These are phyloP conservation scores for Coemansia sp. DNA, from an alignment of 192 early-diverging fungal species.

Conservation along the genomic window DNA sequence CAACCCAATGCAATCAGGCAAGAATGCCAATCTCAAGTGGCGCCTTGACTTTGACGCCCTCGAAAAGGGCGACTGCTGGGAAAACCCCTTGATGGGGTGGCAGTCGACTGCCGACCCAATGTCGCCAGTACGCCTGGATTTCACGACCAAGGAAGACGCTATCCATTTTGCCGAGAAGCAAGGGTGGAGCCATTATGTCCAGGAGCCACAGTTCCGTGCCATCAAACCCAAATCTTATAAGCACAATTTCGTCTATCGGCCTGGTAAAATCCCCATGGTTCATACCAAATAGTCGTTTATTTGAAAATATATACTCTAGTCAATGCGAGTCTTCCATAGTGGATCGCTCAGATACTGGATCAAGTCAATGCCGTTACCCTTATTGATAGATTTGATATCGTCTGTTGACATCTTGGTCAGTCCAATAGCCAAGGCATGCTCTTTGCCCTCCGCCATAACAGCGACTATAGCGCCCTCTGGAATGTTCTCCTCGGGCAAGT, in stretches of 20 bases:
- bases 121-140: constrained; percentile 82
- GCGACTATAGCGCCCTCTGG: constrained; percentile 76
- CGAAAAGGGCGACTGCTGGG: constrained; percentile 79
- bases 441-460: constrained; percentile 94
- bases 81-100: constrained; percentile 96
- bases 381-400: constrained; percentile 91
- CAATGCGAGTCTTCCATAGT: constrained; percentile 66
- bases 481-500: constrained; percentile 71
- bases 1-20: constrained; percentile 85
- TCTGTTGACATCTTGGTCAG: constrained; percentile 82
- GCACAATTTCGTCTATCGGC: constrained; percentile 88
- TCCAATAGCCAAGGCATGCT: constrained; percentile 87
- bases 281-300: constrained; percentile 73
- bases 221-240: constrained; percentile 87
- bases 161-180: constrained; percentile 94
- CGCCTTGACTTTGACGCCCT: constrained; percentile 87
- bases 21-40: constrained; percentile 79
- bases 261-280: constrained; percentile 75
- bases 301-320: constrained; percentile 12
- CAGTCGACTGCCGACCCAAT: constrained; percentile 74
- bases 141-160: constrained; percentile 83
- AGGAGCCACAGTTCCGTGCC: constrained; percentile 81
- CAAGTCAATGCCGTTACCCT: constrained; percentile 87
- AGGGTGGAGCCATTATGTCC: constrained; percentile 90
- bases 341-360: constrained; percentile 87